Evolutionary conservation across 2,329 filamentous ascomycete genomes (phyloP).

Genomic region (Nemania sp.): DNA sequence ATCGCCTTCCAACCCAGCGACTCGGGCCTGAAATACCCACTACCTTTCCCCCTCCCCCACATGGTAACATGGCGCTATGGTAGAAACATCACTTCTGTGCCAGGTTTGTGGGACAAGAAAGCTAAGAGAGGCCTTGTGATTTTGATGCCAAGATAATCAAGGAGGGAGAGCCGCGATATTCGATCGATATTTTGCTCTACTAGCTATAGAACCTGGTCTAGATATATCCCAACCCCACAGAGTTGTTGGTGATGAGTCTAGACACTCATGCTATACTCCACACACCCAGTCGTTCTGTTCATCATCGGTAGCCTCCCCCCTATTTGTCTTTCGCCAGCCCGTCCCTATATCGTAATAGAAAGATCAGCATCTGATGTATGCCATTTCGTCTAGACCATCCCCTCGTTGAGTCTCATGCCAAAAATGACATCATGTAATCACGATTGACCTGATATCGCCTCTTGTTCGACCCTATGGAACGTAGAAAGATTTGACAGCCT

Average conservation of each 20-base stretch:
- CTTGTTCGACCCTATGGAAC: too few species aligned
- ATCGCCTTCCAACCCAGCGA: slow-evolving; percentile 6
- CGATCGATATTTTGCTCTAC: background rate
- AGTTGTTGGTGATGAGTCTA: background rate
- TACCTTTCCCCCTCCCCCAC: background rate
- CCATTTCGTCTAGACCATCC: background rate
- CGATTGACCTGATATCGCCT: too few species aligned
- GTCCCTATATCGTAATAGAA: too few species aligned
- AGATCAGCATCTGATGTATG: too few species aligned
- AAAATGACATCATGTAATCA: too few species aligned
- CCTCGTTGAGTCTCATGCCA: too few species aligned
- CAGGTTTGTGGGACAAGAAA: background rate
- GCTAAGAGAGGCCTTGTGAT: background rate
- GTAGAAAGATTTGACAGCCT: too few species aligned
- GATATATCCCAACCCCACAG: background rate
- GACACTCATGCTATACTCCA: background rate
- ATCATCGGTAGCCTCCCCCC: too few species aligned
- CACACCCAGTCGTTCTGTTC: too few species aligned
- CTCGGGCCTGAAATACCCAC: slow-evolving; percentile 1
- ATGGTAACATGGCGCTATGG: background rate
- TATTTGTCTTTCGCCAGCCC: too few species aligned
- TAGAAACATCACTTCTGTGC: background rate
- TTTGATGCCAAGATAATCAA: background rate
- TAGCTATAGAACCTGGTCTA: background rate
- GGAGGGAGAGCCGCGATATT: background rate